Evolutionary conservation across 1,284 basidiomycete genomes (phyloP), one percentile per base, ranked within the genome.

Genomic region (Ceratorhiza oryzae-sativae): DNA sequence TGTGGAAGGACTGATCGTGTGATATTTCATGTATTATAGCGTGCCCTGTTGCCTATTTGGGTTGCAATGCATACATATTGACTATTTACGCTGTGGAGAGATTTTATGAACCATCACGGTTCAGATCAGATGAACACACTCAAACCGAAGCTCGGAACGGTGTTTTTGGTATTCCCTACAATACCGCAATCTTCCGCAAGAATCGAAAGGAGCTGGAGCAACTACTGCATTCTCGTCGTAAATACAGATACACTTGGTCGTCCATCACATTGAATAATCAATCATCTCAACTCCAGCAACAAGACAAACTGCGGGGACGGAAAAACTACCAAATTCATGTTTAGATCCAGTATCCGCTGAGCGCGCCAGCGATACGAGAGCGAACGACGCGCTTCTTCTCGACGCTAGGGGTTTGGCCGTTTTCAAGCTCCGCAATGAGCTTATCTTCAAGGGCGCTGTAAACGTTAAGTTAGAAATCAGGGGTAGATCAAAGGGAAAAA

Each of bases 301-400:
- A 41, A 36, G 27, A 30, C 18, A 36, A n/a, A 61, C 41, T 25
- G 41, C 4, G 5, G 3, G 25, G n/a, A 23, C 9, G 36, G 36
- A 5, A 39, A 45, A 18, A 18, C 18, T 45, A 18, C 9, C 42
- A 4, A 39, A 18, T 45, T 18, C 6, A 39, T 13, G 41, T 13
- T 71, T 71, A 71, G 58, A 71, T 71, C 70, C 58, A 71, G 32
- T 71, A 51, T 15, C 70, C 70, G 36, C 58, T 61, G 36, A 71
- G 46, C 9, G 56, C 25, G 32, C 70, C 70, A n/a, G 39, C 70
- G 30, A 71, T 23, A 13, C 70, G 56, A 53, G 70, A 71, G 46
- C 58, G 58, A 4, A 71, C 32, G 20, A 71, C 58, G 18, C 70
- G 70, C 70, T 71, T 71, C 58, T 51, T 60, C 46, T 59, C 56